phyloP scores from a whole-genome alignment of 805 yeast genomes.

The Wickerhamomyces kurtzmanii region DNA sequence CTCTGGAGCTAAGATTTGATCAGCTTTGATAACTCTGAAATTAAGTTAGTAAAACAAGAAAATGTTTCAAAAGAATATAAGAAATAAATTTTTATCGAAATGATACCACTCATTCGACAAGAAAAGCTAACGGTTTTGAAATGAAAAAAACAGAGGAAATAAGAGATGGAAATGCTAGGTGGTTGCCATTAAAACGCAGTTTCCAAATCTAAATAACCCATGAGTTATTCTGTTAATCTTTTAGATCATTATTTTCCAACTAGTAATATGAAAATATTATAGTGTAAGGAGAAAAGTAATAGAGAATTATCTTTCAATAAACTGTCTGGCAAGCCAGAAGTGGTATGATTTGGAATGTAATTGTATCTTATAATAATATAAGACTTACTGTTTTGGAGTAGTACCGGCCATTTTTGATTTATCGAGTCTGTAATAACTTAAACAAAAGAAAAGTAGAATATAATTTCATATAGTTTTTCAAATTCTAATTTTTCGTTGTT shows the following conservation, averaged over 20 bases:
- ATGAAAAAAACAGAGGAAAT: constrained; percentile 18
- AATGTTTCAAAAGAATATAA: neutral
- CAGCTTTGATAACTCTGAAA: constrained; percentile 22
- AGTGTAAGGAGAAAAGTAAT: too few relatives aligned
- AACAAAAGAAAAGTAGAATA: too few relatives aligned
- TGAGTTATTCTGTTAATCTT: constrained; percentile 13
- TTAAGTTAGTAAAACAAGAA: neutral
- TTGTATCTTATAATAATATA: neutral
- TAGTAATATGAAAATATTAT: neutral
- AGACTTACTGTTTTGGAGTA: constrained; percentile 20
- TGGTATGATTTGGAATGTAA: neutral
- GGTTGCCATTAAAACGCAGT: constrained; percentile 8
- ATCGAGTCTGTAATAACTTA: too few relatives aligned
- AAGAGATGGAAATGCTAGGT: constrained; percentile 9
- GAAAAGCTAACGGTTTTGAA: neutral
- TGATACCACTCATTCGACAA: constrained; percentile 20
- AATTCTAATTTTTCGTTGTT: too few relatives aligned
- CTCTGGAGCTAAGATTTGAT: constrained; percentile 58
- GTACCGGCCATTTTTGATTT: constrained; percentile 17
- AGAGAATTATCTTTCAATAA: too few relatives aligned
- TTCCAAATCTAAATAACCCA: constrained; percentile 14
- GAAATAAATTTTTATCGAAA: constrained; percentile 13
- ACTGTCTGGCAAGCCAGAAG: neutral
- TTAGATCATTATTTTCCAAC: neutral
- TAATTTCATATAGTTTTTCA: too few relatives aligned